These are phyloP conservation scores for Boletus barrowsii DNA, from an alignment of 768 basidiomycete genomes.

Conservation along the genomic window DNA sequence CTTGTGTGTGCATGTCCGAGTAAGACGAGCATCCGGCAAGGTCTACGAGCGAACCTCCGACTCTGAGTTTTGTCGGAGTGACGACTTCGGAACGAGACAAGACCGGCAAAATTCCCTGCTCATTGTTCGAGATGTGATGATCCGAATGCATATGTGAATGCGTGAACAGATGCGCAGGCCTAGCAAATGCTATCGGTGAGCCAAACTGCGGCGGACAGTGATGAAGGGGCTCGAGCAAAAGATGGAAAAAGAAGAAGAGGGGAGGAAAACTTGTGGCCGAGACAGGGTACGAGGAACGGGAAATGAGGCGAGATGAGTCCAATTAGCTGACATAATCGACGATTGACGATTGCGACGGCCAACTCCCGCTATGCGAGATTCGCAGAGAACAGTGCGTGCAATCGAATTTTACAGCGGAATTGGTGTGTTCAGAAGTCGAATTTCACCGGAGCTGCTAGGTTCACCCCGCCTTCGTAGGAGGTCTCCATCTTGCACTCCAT, in stretches of 20 bases:
- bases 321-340: conserved; percentile 22
- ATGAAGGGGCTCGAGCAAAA: not conserved
- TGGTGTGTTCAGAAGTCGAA: conserved; percentile 39
- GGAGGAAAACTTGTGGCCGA: conserved; percentile 2
- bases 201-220: not conserved
- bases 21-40: conserved; percentile 15
- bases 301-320: conserved; percentile 13
- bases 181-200: not conserved
- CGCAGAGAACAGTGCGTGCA: conserved; percentile 17
- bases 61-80: conserved; percentile 11
- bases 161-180: conserved; percentile 1
- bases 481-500: conserved; percentile 64
- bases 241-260: conserved; percentile 1
- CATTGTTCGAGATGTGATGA: conserved; percentile 1
- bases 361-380: not conserved
- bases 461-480: conserved; percentile 45
- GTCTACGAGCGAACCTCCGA: conserved; percentile 9
- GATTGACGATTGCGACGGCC: conserved; percentile 8
- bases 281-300: conserved; percentile 1
- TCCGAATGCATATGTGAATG: conserved; percentile 4
- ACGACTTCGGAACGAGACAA: conserved; percentile 7
- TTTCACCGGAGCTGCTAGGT: not conserved
- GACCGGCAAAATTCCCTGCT: not conserved
- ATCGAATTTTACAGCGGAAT: conserved; percentile 80
- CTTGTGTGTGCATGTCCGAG: conserved; percentile 11